Evolutionary conservation across 2,329 filamentous ascomycete genomes (phyloP).

Genomic region (Sporothrix variecibatus): DNA sequence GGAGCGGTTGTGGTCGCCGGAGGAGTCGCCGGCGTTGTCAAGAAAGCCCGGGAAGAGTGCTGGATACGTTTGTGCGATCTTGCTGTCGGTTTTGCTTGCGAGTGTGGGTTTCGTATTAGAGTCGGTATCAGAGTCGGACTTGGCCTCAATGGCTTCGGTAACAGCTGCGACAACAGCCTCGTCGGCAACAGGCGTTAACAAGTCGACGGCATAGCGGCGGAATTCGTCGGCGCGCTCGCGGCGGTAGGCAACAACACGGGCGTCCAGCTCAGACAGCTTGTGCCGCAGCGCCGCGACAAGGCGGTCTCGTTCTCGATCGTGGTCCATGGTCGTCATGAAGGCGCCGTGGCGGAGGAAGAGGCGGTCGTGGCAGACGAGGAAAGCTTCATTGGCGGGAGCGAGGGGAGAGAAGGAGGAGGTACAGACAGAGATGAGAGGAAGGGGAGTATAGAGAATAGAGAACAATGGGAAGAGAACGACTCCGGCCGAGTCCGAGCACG

Average conservation of each 20-base stretch:
- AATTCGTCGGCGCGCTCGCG: conserved; percentile 61
- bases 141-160: conserved; percentile 47
- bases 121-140: conserved; percentile 40
- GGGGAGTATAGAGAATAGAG: neutral
- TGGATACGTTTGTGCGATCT: conserved; percentile 46
- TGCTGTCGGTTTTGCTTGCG: neutral
- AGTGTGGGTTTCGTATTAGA: neutral
- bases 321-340: conserved; percentile 17
- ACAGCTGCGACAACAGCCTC: conserved; percentile 52
- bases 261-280: conserved; percentile 59
- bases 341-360: conserved; percentile 13
- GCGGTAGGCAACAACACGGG: conserved; percentile 58
- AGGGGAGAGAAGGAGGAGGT: neutral
- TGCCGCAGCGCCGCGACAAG: conserved; percentile 55
- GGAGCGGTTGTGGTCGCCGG: conserved; percentile 36
- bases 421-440: neutral
- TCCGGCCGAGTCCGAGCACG: neutral
- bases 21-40: conserved; percentile 26
- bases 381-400: conserved; percentile 22
- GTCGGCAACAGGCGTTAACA: conserved; percentile 51
- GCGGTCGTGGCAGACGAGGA: neutral
- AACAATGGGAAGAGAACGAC: neutral
- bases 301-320: conserved; percentile 38
- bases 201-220: conserved; percentile 52
- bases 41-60: conserved; percentile 41